phyloP scores from a whole-genome alignment of 306 rosid genomes.

The Inga laurina region DNA sequence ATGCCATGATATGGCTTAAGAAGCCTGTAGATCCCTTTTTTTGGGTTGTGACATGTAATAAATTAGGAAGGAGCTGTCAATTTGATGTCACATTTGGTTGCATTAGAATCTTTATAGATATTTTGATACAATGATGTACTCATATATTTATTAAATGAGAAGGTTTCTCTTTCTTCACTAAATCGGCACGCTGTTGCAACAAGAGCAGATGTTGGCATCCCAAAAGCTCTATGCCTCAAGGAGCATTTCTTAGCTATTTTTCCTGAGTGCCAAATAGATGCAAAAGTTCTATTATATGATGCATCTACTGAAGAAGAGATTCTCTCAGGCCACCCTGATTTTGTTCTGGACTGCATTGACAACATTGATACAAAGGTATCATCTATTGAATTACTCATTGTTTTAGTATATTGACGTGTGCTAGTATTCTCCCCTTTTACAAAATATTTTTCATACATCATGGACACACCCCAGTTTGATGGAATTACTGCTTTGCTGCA shows the following conservation, averaged over 20 bases:
- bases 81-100: conserved; percentile 30
- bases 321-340: conserved; percentile 89
- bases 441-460: neutral
- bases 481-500: neutral
- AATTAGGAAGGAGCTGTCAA: conserved; percentile 14
- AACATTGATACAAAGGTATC: conserved; percentile 93
- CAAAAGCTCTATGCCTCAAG: conserved; percentile 94
- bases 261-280: conserved; percentile 89
- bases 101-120: conserved; percentile 9
- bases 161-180: conserved; percentile 98
- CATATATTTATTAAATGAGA: conserved; percentile 54
- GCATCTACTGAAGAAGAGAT: conserved; percentile 90
- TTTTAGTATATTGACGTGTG: conserved; percentile 17
- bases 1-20: conserved; percentile 7
- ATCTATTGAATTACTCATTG: conserved; percentile 17
- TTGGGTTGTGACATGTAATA: conserved; percentile 8
- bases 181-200: conserved; percentile 99
- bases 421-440: neutral
- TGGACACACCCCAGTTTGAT: neutral
- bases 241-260: conserved; percentile 85
- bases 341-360: conserved; percentile 92
- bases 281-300: conserved; percentile 82
- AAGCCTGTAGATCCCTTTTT: neutral
- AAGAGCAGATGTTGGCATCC: conserved; percentile 95
- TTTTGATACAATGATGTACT: conserved; percentile 34